Evolutionary conservation across 495 filamentous ascomycete genomes (phyloP), one percentile per base, ranked within the genome.

Genomic region (Cryomyces antarcticus): DNA sequence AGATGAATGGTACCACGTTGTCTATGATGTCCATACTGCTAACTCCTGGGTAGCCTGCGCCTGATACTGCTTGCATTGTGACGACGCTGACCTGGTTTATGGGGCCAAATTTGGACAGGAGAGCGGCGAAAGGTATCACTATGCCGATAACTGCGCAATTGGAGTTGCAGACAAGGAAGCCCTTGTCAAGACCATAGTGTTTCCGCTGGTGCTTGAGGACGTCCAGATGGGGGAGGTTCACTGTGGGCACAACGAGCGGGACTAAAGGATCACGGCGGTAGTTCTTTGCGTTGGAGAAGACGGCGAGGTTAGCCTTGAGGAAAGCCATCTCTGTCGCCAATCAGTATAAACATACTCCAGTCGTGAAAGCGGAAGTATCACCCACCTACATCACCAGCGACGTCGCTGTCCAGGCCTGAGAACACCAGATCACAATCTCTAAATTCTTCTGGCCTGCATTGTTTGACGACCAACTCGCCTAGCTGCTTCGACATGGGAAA

Each of bases 61-160:
- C 62, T 7, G 60, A 63, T 17, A 64, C 58, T 7, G 62, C 62
- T 46, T 65, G 62, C 48, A 65, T 51, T 10, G 62, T 64, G 12
- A 64, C 62, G 29, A 64, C 57, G n/a, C 50, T 56, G 43, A 60
- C 62, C 31, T 53, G 42, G 5, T 56, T 55, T 31, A 65, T 49
- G 9, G 62, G 57, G 29, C 62, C 62, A 41, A 65, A 64, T 27
- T 52, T 49, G 0, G 55, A 41, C 40, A 59, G 58, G 10, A 64
- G 56, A 6, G 62, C 62, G 10, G 59, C 62, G 48, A 62, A 59
- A 5, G 62, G 60, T 33, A 64, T 63, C 28, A 63, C 62, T 34
- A 65, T 47, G 45, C 62, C 62, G 40, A 64, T 62, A 42, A 65
- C 62, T 4, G 62, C 62, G 51, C 62, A 65, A 46, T 65, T 65